Percentiles rank a stretch among this genome's conserved stretches.
These are phyloP conservation scores for Rubia tinctorum DNA, from an alignment of 305 asterid genomes.

Conservation along the genomic window DNA sequence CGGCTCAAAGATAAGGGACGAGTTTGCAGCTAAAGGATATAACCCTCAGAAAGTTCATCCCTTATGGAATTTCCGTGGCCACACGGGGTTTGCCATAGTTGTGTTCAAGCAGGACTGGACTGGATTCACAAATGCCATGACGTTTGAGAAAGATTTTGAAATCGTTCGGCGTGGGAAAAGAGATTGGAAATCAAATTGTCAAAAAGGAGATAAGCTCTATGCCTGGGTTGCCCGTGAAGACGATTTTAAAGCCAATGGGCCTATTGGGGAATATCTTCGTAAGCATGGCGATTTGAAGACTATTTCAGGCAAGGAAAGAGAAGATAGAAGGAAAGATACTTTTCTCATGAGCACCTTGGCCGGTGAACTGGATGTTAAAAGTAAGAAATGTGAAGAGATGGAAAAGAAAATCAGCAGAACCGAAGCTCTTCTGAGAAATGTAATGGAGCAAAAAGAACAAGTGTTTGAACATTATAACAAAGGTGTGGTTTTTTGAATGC, in stretches of 20 bases:
- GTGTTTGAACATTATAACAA: neutral
- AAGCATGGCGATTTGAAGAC: slow-evolving; percentile 11
- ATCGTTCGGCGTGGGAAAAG: slow-evolving; percentile 52
- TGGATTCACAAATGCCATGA: slow-evolving; percentile 66
- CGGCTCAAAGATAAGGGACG: slow-evolving; percentile 46
- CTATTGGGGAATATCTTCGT: slow-evolving; percentile 34
- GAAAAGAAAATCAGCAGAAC: slow-evolving; percentile 54
- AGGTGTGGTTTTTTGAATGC: neutral
- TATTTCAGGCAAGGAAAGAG: slow-evolving; percentile 1
- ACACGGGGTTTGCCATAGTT: slow-evolving; percentile 68
- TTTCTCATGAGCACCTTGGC: slow-evolving; percentile 11
- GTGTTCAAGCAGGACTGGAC: slow-evolving; percentile 62
- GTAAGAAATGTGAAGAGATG: slow-evolving; percentile 52
- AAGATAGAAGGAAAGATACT: slow-evolving; percentile 3
- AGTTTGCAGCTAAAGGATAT: slow-evolving; percentile 56
- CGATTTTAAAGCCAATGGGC: slow-evolving; percentile 38
- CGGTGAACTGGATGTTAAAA: slow-evolving; percentile 38
- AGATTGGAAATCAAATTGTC: slow-evolving; percentile 44
- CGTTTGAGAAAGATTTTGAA: slow-evolving; percentile 67
- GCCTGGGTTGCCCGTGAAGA: slow-evolving; percentile 79
- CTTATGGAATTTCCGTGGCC: slow-evolving; percentile 58
- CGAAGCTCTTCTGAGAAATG: slow-evolving; percentile 26
- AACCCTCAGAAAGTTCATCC: slow-evolving; percentile 64
- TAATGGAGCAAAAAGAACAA: slow-evolving; percentile 5
- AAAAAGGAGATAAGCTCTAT: neutral